Base-by-base conservation (phyloP, 2,329 filamentous ascomycete species). In the Cercospora brassicicola region DNA sequence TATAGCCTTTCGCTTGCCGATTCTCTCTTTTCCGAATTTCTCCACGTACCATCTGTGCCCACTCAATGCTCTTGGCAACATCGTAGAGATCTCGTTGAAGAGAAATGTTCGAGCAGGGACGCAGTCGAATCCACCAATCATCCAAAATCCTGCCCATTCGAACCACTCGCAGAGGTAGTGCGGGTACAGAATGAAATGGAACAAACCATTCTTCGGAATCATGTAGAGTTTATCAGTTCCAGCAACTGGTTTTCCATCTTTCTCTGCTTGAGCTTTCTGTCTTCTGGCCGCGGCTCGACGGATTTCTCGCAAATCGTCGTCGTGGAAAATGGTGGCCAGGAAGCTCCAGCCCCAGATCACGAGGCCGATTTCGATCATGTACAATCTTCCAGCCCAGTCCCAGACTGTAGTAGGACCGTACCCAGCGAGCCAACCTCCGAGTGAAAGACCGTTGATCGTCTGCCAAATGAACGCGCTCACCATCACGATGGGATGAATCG, bases 151-250 rank as follows among this genome's bases (percentile, higher is more conserved):
- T 3, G 86, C 79, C 95, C 95, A 99, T 84, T 99, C 95, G 63
- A 97, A 79, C 95, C 95, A 99, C 82, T 99, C 95, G 77, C 90
- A 91, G n/a, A 96, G 84, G 79, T 97, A 99, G 79, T 99, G 95
- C 72, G 95, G 93, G 79, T 90, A 97, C 67, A 98, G 85, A 77
- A 97, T 87, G 75, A 89, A 90, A 72, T 86, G 84, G 81, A 98
- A 99, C 60, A 97, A 81, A 0, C 94, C 93, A 61, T 90, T 90
- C 76, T 92, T 84, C 0, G 95, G 95, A 62, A 99, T 87, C 81
- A 91, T 88, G 79, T 98, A 98, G 69, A 96, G 87, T 81, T 95
- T 96, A 56, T 91, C 86, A 69, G 91, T 89, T 15, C 83, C 84
- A 67, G 84, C 78, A 33, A 79, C 72, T 28, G 82, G 72, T 72